A percentile compares a stretch with the other conserved stretches of the same genome.
These are phyloP conservation scores for Apiospora sp. DNA, from an alignment of 2,329 filamentous ascomycete species.

Conservation along the genomic window DNA sequence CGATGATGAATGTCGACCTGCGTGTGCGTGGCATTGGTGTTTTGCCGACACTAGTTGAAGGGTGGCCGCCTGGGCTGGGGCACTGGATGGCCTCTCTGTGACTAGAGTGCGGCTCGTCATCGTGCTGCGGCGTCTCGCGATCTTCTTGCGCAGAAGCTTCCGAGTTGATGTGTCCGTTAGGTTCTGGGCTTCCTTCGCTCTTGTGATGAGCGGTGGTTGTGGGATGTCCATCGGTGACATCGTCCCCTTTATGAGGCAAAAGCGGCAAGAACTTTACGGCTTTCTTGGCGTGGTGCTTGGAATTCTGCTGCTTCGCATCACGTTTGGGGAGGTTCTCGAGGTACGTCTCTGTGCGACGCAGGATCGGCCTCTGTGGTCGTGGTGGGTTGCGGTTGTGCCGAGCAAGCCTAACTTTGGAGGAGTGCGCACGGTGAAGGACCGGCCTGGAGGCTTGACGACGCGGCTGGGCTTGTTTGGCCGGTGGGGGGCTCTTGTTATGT, in stretches of 20 bases:
- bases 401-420: neutral
- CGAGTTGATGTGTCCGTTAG: neutral
- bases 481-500: neutral
- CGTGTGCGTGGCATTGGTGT: neutral
- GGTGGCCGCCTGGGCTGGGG: too few relatives aligned
- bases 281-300: neutral
- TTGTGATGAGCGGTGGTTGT: neutral
- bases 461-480: neutral
- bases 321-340: neutral
- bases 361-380: neutral
- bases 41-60: neutral
- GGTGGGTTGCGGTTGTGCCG: neutral
- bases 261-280: neutral
- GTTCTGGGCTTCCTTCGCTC: neutral
- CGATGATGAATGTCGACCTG: neutral
- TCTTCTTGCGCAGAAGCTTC: neutral
- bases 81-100: neutral
- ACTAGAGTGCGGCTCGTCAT: neutral
- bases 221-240: neutral
- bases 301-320: neutral
- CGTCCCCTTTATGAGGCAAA: neutral
- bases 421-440: neutral
- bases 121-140: neutral
- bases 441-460: neutral
- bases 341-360: slow-evolving; percentile 2